Evolutionary conservation across 352 stramenopile species (phyloP), one percentile per base, ranked within the genome.

Genomic region (Pythium diclinum): DNA sequence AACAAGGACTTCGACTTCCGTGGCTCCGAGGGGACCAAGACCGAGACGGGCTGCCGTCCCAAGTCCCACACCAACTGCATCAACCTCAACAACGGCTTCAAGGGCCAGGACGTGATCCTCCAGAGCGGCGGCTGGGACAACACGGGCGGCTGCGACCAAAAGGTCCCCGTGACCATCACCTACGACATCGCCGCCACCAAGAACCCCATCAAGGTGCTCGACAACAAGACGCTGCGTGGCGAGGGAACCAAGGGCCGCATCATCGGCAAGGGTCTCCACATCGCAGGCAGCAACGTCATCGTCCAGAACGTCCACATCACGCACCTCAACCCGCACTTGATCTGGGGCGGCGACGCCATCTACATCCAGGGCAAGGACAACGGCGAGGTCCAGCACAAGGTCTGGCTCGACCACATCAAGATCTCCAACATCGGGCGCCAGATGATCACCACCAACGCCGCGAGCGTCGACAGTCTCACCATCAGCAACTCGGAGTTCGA

Each of bases 301-400:
- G 34, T 84, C 9, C 77, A 85, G 62, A 85, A 87, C 58, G 68
- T 87, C 48, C 65, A 84, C 65, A 80, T 87, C 62, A 81, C 66
- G 10, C 61, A 87, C 44, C 53, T 87, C n/a, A 87, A 87, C 60
- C 76, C 59, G 14, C 74, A 82, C 56, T 17, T 78, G 0, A 63
- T 84, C 14, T 74, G 68, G 68, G 68, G 68, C 14, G 63, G 68
- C 38, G 63, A 74, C 32, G 65, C 57, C 28, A 70, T 74, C 40
- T 64, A 67, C 59, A 30, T 74, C 46, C 32, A 75, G n/a, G 59
- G 44, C 10, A 67, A 64, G 25, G 56, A 60, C 25, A 62, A 61
- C 10, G 57, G 61, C 2, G 66, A 32, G 5, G 1, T 63, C 0
- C 59, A 63, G 23, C 54, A 71, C 32, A 73, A 74, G 32, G 68